A percentile compares a stretch with the other conserved stretches of the same genome.
Evolutionary conservation across 768 basidiomycete genomes (phyloP).

Genomic region (Psilocybe tampanensis): DNA sequence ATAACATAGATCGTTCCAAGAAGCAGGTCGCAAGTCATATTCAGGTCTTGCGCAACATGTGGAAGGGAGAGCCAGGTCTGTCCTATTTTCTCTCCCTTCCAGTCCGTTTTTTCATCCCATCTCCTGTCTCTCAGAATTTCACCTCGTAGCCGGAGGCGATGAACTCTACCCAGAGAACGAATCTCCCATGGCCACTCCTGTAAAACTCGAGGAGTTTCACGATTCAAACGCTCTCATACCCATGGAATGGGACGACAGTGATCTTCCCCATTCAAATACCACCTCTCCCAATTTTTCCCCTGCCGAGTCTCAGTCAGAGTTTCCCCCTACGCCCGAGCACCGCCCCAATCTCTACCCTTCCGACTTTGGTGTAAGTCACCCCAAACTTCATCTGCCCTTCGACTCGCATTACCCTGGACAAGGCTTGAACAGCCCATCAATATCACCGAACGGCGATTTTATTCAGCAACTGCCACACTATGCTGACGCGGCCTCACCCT

Average conservation of each 20-base stretch:
- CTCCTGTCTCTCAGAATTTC: conserved; percentile 53
- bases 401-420: conserved; percentile 21
- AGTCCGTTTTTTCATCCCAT: conserved; percentile 15
- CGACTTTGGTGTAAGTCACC: conserved; percentile 25
- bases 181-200: conserved; percentile 46
- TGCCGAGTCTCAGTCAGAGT: conserved; percentile 44
- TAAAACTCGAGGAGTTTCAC: conserved; percentile 60
- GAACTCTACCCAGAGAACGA: conserved; percentile 59
- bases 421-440: conserved; percentile 26
- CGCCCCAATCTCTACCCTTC: conserved; percentile 32
- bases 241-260: conserved; percentile 46
- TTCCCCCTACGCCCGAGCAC: conserved; percentile 47
- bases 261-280: conserved; percentile 38
- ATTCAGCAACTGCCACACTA: conserved; percentile 26
- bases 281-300: conserved; percentile 50
- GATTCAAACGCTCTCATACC: conserved; percentile 44
- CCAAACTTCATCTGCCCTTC: conserved; percentile 20
- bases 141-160: conserved; percentile 80
- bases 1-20: conserved; percentile 74
- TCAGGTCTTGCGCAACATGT: conserved; percentile 85
- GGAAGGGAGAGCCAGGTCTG: conserved; percentile 79
- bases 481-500: conserved; percentile 18
- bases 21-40: conserved; percentile 92
- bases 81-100: conserved; percentile 5
- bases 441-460: conserved; percentile 33